Conservation (phyloP, 805 yeast genomes). For the Jamesozyma rosinii region DNA sequence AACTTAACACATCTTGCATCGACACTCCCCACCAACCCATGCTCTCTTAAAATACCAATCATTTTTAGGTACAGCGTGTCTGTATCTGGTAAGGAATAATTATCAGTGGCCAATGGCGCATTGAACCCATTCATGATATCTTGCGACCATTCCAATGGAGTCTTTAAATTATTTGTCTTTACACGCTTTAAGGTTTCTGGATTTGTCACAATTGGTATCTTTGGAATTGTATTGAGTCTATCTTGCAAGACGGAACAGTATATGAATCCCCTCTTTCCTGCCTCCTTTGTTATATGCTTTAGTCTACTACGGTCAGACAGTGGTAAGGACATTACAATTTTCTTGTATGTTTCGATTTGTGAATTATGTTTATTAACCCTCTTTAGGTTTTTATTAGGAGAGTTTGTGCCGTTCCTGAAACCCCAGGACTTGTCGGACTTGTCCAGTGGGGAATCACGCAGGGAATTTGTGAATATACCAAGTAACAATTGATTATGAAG, state of each 20-base stretch:
- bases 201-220: constrained; percentile 58
- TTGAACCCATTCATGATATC: constrained; percentile 82
- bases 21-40: constrained; percentile 78
- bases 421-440: constrained; percentile 59
- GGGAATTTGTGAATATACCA: constrained; percentile 74
- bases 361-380: constrained; percentile 41
- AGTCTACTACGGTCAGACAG: constrained; percentile 77
- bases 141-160: constrained; percentile 76
- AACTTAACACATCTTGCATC: constrained; percentile 72
- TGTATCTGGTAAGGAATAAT: constrained; percentile 73
- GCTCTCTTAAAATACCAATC: constrained; percentile 77
- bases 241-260: constrained; percentile 60
- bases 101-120: constrained; percentile 69
- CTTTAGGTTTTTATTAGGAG: constrained; percentile 36
- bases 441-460: constrained; percentile 65
- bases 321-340: constrained; percentile 78
- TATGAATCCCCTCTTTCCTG: constrained; percentile 70
- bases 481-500: constrained; percentile 77
- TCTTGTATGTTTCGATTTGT: constrained; percentile 74
- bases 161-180: constrained; percentile 26
- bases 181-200: constrained; percentile 28
- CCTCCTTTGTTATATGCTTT: constrained; percentile 71
- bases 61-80: constrained; percentile 59
- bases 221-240: constrained; percentile 54
- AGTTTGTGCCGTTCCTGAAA: constrained; percentile 35